Evolutionary conservation across 1,284 basidiomycete genomes (phyloP).

Genomic region (Cutaneotrichosporon dermatis): DNA sequence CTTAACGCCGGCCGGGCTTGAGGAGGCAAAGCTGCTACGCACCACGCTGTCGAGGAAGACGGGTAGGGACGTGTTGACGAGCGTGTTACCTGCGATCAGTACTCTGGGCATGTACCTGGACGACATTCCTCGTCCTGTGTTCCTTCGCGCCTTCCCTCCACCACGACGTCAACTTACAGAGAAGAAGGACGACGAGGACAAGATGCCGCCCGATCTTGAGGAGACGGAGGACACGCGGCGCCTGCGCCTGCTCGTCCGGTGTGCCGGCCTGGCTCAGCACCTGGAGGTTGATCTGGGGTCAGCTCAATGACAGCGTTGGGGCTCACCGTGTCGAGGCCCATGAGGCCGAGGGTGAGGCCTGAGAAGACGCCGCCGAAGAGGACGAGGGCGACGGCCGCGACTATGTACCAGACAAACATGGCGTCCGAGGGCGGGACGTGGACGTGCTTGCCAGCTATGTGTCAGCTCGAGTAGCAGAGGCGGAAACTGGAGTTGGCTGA

Average conservation of each 20-base stretch:
- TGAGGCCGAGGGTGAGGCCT: constrained; percentile 53
- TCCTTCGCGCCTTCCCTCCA: not conserved
- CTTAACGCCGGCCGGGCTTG: too few relatives aligned
- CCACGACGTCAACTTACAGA: constrained; percentile 32
- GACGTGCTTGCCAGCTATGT: constrained; percentile 24
- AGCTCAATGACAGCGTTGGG: not conserved
- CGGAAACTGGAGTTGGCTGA: too few relatives aligned
- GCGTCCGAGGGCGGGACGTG: constrained; percentile 33
- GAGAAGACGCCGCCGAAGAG: constrained; percentile 51
- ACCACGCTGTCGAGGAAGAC: constrained; percentile 50
- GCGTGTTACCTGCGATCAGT: constrained; percentile 47
- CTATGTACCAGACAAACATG: constrained; percentile 36
- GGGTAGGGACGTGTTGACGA: constrained; percentile 53
- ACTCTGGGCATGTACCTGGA: too few relatives aligned
- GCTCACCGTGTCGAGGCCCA: constrained; percentile 51
- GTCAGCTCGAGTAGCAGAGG: not conserved
- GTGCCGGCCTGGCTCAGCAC: constrained; percentile 49
- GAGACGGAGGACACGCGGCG: constrained; percentile 49
- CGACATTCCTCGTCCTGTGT: too few relatives aligned
- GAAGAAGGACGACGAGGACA: constrained; percentile 49
- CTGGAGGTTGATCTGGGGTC: constrained; percentile 40
- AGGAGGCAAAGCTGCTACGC: constrained; percentile 6
- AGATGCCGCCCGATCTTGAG: constrained; percentile 49
- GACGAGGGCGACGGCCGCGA: constrained; percentile 26
- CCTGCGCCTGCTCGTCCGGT: constrained; percentile 46